These are phyloP conservation scores for Azolla pinnata DNA, from an alignment of 75 land plant genomes.

Conservation along the genomic window DNA sequence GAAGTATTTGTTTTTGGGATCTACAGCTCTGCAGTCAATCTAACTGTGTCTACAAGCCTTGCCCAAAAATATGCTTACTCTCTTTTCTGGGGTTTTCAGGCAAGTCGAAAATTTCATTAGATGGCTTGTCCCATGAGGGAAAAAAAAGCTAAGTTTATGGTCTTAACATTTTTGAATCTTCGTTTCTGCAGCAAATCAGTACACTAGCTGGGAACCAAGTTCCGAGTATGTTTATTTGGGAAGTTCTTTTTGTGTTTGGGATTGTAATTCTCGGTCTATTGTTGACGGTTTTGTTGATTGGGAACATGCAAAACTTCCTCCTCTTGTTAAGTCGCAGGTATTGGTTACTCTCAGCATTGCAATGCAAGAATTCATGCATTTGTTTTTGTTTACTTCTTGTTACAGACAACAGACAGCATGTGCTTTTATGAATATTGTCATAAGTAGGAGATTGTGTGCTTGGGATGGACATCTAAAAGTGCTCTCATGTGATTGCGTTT, in stretches of 20 bases:
- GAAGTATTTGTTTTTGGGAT: conserved; percentile 60
- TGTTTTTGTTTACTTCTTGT: too few relatives aligned
- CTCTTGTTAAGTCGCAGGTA: conserved; percentile 88
- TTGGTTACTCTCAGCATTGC: not conserved
- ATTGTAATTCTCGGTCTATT: conserved; percentile 81
- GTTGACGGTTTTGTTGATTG: conserved; percentile 83
- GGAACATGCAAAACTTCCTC: conserved; percentile 96
- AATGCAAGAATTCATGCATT: too few relatives aligned
- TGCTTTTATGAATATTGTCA: too few relatives aligned
- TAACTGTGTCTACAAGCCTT: conserved; percentile 32
- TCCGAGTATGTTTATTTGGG: conserved; percentile 79
- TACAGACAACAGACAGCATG: too few relatives aligned
- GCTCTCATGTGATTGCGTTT: too few relatives aligned
- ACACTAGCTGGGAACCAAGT: conserved; percentile 83
- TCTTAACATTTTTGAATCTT: not conserved
- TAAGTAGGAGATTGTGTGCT: too few relatives aligned
- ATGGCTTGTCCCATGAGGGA: not conserved
- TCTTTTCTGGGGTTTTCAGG: conserved; percentile 96
- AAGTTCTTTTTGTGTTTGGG: conserved; percentile 80
- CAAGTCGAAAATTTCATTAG: conserved; percentile 11
- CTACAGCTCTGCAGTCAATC: conserved; percentile 42
- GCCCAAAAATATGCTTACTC: conserved; percentile 59
- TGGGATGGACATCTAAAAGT: too few relatives aligned
- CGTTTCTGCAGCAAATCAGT: conserved; percentile 74
- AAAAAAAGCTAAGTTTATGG: conserved; percentile 1